These are phyloP conservation scores for Beauveria caledonica DNA, from an alignment of 2,329 filamentous ascomycete genomes.

Conservation along the genomic window DNA sequence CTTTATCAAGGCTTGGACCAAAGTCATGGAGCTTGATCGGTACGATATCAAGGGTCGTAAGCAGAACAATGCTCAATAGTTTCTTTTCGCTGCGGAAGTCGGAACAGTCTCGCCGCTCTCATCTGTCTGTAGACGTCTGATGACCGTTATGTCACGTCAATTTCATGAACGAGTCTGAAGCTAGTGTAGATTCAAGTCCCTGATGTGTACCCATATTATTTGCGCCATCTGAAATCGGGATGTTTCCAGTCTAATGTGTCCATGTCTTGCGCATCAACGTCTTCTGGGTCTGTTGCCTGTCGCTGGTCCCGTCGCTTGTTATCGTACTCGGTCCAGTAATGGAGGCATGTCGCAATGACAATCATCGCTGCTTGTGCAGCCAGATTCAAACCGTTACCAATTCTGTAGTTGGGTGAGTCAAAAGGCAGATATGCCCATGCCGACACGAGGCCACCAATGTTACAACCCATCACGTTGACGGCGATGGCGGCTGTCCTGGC, in stretches of 20 bases:
- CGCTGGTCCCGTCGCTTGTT: slow-evolving; percentile 51
- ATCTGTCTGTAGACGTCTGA: neutral
- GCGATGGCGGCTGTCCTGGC: slow-evolving; percentile 54
- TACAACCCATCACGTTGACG: slow-evolving; percentile 41
- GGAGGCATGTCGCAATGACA: slow-evolving; percentile 38
- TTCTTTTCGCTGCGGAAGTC: neutral
- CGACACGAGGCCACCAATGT: slow-evolving; percentile 7
- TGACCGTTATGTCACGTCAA: neutral
- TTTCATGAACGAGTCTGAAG: neutral
- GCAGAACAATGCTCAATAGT: slow-evolving; percentile 7
- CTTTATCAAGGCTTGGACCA: slow-evolving; percentile 64
- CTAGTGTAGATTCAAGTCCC: neutral
- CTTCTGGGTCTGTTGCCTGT: slow-evolving; percentile 41
- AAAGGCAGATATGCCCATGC: slow-evolving; percentile 38
- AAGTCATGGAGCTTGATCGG: slow-evolving; percentile 67
- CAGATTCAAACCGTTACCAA: slow-evolving; percentile 64
- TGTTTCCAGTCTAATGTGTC: slow-evolving; percentile 60
- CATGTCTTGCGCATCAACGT: slow-evolving; percentile 36
- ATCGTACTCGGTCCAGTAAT: slow-evolving; percentile 54
- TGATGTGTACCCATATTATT: neutral
- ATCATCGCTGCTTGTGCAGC: slow-evolving; percentile 51
- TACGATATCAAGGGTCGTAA: slow-evolving; percentile 40
- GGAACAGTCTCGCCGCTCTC: neutral
- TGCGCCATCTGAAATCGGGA: slow-evolving; percentile 55
- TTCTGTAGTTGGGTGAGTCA: slow-evolving; percentile 57